phyloP scores from a whole-genome alignment of 208 protist genomes.

The Trypanosoma conorhini region DNA sequence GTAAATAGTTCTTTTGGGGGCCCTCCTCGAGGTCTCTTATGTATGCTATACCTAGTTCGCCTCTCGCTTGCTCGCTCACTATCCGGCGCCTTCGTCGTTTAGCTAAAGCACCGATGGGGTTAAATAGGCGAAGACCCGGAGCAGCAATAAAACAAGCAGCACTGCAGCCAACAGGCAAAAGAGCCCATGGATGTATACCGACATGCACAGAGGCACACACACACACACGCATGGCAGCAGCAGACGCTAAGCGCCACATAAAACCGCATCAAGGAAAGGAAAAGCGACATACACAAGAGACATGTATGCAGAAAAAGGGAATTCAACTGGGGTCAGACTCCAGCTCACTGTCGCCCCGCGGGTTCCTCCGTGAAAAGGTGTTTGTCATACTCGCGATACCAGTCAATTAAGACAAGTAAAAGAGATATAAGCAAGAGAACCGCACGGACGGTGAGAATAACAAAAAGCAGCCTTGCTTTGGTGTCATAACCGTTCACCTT shows the following conservation, averaged over 20 bases:
- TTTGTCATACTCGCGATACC: not conserved
- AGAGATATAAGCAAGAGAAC: slow-evolving; percentile 31
- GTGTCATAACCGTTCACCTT: not conserved
- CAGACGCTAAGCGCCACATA: not conserved
- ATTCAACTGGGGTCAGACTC: not conserved
- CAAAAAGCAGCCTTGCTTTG: slow-evolving; percentile 22
- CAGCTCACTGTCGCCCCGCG: not conserved
- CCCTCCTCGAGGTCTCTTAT: no score
- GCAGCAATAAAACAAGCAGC: slow-evolving; percentile 19
- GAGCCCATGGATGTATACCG: not conserved
- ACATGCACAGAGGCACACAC: slow-evolving; percentile 16
- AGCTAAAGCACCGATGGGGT: slow-evolving; percentile 6
- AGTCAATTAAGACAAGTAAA: slow-evolving; percentile 24
- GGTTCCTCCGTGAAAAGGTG: not conserved
- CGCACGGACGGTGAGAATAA: slow-evolving; percentile 27
- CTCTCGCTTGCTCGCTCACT: no score
- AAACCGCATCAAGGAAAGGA: not conserved
- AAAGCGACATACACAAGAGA: slow-evolving; percentile 16
- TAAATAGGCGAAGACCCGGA: slow-evolving; percentile 21
- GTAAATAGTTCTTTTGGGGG: no score
- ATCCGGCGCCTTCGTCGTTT: no score
- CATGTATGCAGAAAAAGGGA: not conserved
- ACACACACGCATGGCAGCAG: not conserved
- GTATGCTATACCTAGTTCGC: no score
- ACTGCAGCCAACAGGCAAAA: slow-evolving; percentile 7